Percentiles rank a stretch among this genome's conserved stretches.
Evolutionary conservation across 768 basidiomycete species (phyloP).

Genomic region (Leccinum barrowsii): DNA sequence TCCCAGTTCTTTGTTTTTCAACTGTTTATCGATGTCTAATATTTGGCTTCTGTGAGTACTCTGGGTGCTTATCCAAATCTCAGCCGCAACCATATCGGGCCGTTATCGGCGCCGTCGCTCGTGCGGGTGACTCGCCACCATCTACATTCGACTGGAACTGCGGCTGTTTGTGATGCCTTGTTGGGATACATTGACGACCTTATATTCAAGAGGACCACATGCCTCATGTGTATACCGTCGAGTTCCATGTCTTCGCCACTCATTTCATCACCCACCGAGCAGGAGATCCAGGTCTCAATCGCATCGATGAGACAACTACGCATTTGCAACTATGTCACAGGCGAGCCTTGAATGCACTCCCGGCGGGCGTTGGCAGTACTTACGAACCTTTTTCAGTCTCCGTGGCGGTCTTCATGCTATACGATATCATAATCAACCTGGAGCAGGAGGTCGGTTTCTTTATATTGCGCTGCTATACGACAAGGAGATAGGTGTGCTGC

Average conservation of each 20-base stretch:
- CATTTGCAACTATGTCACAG: constrained; percentile 14
- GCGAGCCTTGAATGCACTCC: not conserved
- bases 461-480: not conserved
- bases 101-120: not conserved
- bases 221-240: not conserved
- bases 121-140: not conserved
- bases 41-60: not conserved
- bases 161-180: not conserved
- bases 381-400: constrained; percentile 10
- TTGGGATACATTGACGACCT: not conserved
- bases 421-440: constrained; percentile 21
- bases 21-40: not conserved
- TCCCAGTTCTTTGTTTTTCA: no score
- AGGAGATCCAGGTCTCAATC: constrained; percentile 2
- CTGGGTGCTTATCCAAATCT: not conserved
- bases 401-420: constrained; percentile 14
- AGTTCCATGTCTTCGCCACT: constrained; percentile 11
- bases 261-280: not conserved
- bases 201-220: not conserved
- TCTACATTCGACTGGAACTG: constrained; percentile 2
- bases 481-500: not conserved
- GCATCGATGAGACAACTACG: constrained; percentile 12
- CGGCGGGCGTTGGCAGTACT: not conserved
- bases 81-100: not conserved
- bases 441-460: constrained; percentile 13